Percentiles rank a stretch among this genome's conserved stretches.
Conservation (phyloP, 345 rosid species). For the Trapa bicornis region DNA sequence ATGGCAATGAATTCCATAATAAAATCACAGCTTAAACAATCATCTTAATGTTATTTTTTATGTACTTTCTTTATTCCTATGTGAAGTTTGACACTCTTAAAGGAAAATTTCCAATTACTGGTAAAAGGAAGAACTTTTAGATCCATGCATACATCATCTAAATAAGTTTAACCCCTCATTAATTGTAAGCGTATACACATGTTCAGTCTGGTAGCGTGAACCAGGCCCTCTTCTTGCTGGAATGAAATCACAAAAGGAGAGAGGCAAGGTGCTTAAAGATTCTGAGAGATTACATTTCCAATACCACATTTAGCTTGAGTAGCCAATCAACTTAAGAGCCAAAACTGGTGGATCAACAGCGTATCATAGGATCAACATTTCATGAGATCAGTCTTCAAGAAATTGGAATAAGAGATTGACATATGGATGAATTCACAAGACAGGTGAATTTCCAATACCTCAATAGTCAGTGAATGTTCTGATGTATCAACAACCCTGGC, state of each 20-base stretch:
- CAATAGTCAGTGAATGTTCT: constrained; percentile 58
- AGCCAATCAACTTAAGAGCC: background rate
- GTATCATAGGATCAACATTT: background rate
- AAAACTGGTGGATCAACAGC: background rate
- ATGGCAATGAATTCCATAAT: background rate
- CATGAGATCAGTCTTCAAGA: background rate
- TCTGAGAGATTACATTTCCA: too few relatives aligned
- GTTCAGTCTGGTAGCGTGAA: background rate
- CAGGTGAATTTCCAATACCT: constrained; percentile 28
- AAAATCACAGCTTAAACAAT: too few relatives aligned
- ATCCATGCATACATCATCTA: too few relatives aligned
- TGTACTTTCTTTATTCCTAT: too few relatives aligned
- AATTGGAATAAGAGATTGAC: background rate
- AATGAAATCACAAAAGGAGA: background rate
- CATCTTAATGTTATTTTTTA: too few relatives aligned
- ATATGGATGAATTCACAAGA: background rate
- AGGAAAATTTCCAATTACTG: too few relatives aligned
- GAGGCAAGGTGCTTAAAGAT: background rate
- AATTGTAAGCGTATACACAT: too few relatives aligned
- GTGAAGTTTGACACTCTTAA: too few relatives aligned
- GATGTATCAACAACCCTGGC: constrained; percentile 76
- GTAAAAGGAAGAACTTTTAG: too few relatives aligned
- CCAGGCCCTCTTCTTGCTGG: background rate
- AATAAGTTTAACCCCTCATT: too few relatives aligned
- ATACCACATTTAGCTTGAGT: background rate